Base-by-base conservation (phyloP, 225 moss, liverwort and hornwort genomes). In the Pseudisothecium myosuroides region DNA sequence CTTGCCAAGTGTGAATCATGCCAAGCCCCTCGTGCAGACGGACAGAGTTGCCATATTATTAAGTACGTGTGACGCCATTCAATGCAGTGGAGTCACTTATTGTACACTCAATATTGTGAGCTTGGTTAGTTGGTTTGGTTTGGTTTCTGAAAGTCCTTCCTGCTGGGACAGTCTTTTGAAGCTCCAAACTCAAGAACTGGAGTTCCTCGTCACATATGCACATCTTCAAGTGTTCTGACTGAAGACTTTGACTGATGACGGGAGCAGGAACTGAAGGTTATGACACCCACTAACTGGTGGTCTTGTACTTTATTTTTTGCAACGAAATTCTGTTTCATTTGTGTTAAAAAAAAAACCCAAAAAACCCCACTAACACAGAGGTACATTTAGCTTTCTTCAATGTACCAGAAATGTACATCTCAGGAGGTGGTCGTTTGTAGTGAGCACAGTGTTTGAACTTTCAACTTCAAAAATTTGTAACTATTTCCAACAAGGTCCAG, bases 401-500 rank as follows among this genome's bases (percentile, higher is more conserved):
- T 39, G 39, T 23, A n/a, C 13, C 4, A n/a, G 4, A 6, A 21
- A 0, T 11, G 36, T 66, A 37, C 20, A 66, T 20, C n/a, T 67
- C 18, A 21, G 9, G 4, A 22, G 4, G 21, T 3, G n/a, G 6
- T 11, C 6, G 6, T 0, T 12, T n/a, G 36, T 21, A 36, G 36
- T 10, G 66, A 36, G 17, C 18, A 18, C 0, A 10, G 5, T 1
- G 1, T 65, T 36, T 19, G 11, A 16, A 5, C 72, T 43, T 36
- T 19, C 20, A 16, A 5, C 72, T 43, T 43, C 41, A 26, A 26
- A 9, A 71, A 23, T 23, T 72, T 1, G 10, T 17, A 45, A 45
- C 6, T 3, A 17, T 26, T 41, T 41, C 9, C 10, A 65, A 1
- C 0, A 66, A 66, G 32, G 17, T 17, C 9, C 32, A 32, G 19